Percentiles rank a stretch among this genome's conserved stretches.
Evolutionary conservation across 179 eudicot genomes (phyloP).

Genomic region (Silene vulgaris): DNA sequence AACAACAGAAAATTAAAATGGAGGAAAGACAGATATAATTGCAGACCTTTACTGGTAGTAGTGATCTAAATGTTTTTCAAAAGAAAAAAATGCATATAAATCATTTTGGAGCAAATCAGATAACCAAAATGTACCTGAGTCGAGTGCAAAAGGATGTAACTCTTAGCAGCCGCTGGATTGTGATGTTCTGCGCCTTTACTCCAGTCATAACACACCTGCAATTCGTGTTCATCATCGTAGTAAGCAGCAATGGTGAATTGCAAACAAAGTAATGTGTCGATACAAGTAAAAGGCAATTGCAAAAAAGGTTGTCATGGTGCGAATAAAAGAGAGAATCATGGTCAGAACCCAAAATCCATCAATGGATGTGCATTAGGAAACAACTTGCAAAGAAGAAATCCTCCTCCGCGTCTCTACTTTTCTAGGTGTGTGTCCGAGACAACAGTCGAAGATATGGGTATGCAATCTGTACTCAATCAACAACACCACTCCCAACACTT

Average conservation of each 20-base stretch:
- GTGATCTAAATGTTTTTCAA: neutral
- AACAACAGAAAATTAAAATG: neutral
- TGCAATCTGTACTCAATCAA: too few relatives aligned
- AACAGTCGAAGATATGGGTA: too few relatives aligned
- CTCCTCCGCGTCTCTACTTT: too few relatives aligned
- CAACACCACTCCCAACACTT: too few relatives aligned
- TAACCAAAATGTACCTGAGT: conserved; percentile 45
- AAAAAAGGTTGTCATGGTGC: too few relatives aligned
- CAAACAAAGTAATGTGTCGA: neutral
- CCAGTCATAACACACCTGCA: conserved; percentile 90
- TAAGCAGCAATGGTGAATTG: neutral
- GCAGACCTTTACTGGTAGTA: too few relatives aligned
- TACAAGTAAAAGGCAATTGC: too few relatives aligned
- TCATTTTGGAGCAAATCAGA: neutral
- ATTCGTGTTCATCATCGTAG: neutral
- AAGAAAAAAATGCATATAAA: neutral
- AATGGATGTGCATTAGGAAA: too few relatives aligned
- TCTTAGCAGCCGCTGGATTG: conserved; percentile 70
- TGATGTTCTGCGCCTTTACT: conserved; percentile 91
- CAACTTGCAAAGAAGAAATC: too few relatives aligned
- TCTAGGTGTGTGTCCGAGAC: too few relatives aligned
- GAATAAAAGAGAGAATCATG: too few relatives aligned
- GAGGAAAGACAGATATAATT: neutral
- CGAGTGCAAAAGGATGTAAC: conserved; percentile 51
- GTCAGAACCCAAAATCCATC: too few relatives aligned